Evolutionary conservation across 2,329 filamentous ascomycete species (phyloP).

Genomic region (Alternaria sp.): DNA sequence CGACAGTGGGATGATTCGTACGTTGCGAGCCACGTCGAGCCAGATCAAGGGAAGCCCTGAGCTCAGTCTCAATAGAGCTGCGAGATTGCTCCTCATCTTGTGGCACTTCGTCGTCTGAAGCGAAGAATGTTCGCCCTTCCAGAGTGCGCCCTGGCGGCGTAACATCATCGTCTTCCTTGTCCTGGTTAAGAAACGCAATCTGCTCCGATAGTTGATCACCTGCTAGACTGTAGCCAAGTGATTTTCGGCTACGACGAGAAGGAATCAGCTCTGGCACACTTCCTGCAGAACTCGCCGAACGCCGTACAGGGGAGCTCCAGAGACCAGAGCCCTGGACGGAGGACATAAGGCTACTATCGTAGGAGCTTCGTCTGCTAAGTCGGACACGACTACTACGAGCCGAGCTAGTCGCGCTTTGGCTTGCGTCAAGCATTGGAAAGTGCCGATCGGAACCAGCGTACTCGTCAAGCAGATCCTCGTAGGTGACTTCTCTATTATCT

Average conservation of each 20-base stretch:
- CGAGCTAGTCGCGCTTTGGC: slow-evolving; percentile 51
- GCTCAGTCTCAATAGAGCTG: slow-evolving; percentile 29
- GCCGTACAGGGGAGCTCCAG: slow-evolving; percentile 46
- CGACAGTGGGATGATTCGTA: slow-evolving; percentile 18
- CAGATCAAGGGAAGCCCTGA: slow-evolving; percentile 38
- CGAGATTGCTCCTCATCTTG: slow-evolving; percentile 13
- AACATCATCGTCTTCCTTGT: slow-evolving; percentile 40
- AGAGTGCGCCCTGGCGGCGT: slow-evolving; percentile 40
- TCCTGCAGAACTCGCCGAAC: slow-evolving; percentile 50
- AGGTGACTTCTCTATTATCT: slow-evolving; percentile 46
- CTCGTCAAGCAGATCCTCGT: slow-evolving; percentile 50
- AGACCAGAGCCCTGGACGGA: slow-evolving; percentile 42
- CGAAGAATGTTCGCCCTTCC: slow-evolving; percentile 43
- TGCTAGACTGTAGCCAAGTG: slow-evolving; percentile 38
- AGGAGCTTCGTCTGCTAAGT: slow-evolving; percentile 65
- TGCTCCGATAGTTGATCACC: slow-evolving; percentile 47
- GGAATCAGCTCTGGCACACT: slow-evolving; percentile 52
- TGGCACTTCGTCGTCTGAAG: slow-evolving; percentile 33
- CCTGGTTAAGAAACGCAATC: slow-evolving; percentile 41
- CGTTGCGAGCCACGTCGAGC: slow-evolving; percentile 38
- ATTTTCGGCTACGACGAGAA: slow-evolving; percentile 43
- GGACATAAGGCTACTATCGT: slow-evolving; percentile 65
- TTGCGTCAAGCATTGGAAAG: slow-evolving; percentile 56
- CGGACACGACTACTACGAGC: slow-evolving; percentile 61
- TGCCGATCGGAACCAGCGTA: slow-evolving; percentile 59